These are phyloP conservation scores for Telopea speciosissima DNA, from an alignment of 177 flowering plant genomes.

Conservation along the genomic window DNA sequence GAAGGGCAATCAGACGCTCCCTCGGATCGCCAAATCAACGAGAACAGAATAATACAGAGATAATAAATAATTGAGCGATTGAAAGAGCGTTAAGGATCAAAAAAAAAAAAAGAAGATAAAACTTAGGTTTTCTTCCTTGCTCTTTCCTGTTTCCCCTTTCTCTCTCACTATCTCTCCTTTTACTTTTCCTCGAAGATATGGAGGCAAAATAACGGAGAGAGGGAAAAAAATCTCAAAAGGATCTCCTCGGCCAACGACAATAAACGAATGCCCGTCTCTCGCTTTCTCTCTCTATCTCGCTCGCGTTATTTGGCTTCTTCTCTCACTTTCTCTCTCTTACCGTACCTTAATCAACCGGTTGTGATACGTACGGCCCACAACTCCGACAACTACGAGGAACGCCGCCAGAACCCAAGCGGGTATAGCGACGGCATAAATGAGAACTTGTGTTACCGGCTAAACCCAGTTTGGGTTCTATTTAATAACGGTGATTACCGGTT, in stretches of 20 bases:
- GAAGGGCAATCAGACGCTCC: conserved; percentile 22
- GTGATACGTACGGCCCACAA: background rate
- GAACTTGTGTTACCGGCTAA: background rate
- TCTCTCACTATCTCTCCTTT: background rate
- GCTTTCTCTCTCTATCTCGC: conserved; percentile 2
- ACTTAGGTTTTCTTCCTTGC: conserved; percentile 10
- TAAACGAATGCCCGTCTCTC: background rate
- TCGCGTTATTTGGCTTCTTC: background rate
- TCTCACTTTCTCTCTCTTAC: background rate
- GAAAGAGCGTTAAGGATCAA: too few species aligned
- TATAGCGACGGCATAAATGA: background rate
- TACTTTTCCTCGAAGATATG: background rate
- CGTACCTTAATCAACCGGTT: background rate
- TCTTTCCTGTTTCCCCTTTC: conserved; percentile 5
- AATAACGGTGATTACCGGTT: conserved; percentile 3
- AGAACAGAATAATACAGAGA: background rate
- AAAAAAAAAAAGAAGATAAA: background rate
- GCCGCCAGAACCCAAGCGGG: background rate
- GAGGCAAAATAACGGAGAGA: conserved; percentile 6
- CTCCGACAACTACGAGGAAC: background rate
- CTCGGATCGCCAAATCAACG: conserved; percentile 9
- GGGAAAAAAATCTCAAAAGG: conserved; percentile 6
- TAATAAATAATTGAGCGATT: background rate
- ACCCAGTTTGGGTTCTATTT: background rate
- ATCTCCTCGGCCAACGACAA: background rate